phyloP scores from a whole-genome alignment of 495 filamentous ascomycete species.

The Umbilicaria muhlenbergii region DNA sequence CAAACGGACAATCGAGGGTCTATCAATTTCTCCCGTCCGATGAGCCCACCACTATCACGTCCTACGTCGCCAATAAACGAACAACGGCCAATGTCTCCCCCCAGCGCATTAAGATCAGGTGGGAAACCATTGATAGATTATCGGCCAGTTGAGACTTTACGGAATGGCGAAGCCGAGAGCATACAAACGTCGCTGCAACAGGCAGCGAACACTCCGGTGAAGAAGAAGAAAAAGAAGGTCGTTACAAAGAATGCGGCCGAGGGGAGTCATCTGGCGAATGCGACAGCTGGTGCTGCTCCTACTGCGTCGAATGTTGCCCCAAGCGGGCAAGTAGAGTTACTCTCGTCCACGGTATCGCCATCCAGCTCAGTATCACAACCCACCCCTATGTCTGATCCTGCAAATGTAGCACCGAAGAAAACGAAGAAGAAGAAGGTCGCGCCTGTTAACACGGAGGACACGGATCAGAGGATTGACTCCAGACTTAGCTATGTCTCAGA shows the following conservation, averaged over 20 bases:
- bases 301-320: conserved; percentile 16
- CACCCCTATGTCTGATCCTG: conserved; percentile 1
- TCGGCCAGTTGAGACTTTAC: conserved; percentile 6
- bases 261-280: conserved; percentile 27
- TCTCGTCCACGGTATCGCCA: conserved; percentile 3
- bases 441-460: not conserved
- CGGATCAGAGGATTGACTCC: conserved; percentile 5
- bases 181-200: conserved; percentile 26
- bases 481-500: conserved; percentile 14
- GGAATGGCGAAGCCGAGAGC: conserved; percentile 17
- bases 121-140: conserved; percentile 6
- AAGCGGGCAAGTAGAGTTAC: not conserved
- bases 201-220: conserved; percentile 31
- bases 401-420: conserved; percentile 8
- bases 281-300: conserved; percentile 19
- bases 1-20: conserved; percentile 48
- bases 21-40: conserved; percentile 79
- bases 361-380: conserved; percentile 10
- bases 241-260: conserved; percentile 22
- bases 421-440: conserved; percentile 14
- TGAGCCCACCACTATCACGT: conserved; percentile 31
- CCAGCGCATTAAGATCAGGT: not conserved
- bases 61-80: conserved; percentile 15
- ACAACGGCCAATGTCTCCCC: conserved; percentile 24
- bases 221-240: conserved; percentile 34